Evolutionary conservation across 768 basidiomycete species (phyloP), one percentile per base, ranked within the genome.

Genomic region (Russula virescens): DNA sequence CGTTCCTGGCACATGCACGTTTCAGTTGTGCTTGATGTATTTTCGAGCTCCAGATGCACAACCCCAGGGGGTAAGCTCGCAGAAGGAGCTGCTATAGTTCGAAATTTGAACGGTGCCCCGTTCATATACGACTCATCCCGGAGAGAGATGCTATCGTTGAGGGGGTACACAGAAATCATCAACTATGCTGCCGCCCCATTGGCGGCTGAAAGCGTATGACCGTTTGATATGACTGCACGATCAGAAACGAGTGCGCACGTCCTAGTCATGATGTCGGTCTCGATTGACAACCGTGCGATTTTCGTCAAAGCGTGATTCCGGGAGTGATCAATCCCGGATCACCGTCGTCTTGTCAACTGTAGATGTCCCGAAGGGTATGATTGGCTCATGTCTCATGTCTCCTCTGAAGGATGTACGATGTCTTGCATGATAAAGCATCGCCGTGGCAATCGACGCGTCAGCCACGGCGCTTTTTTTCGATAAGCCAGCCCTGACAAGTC

Each of bases 141-240:
- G 23, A 64, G 43, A 10, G 54, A 55, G 19, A 64, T 43, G 28
- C 60, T 60, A 46, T 62, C 62, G 45, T 71, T 71, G 61, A 72
- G 66, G 2, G 61, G 40, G 9, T 45, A 57, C 38, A 62, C 16
- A 19, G 26, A 6, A 11, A 51, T 13, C 49, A 46, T n/a, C 42
- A 52, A 5, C 23, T 57, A 11, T 1, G 61, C 13, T 38, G 38
- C 10, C 1, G 45, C 13, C 2, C 42, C 42, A 10, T 9, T 9
- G 2, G 50, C 43, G 14, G 34, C 61, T 62, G 14, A 14, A 34
- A 31, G 47, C 5, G 16, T 3, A 48, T 38, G 16, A 25, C 43
- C 5, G 16, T 3, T 48, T 38, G 16, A 25, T 43, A 28, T 21
- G 13, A 43, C 13, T 2, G 13, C 2, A 4, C 19, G 26, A 52